A percentile compares a stretch with the other conserved stretches of the same genome.
Conservation (phyloP, 2,329 filamentous ascomycete genomes). For the Stemphylium vesicarium region DNA sequence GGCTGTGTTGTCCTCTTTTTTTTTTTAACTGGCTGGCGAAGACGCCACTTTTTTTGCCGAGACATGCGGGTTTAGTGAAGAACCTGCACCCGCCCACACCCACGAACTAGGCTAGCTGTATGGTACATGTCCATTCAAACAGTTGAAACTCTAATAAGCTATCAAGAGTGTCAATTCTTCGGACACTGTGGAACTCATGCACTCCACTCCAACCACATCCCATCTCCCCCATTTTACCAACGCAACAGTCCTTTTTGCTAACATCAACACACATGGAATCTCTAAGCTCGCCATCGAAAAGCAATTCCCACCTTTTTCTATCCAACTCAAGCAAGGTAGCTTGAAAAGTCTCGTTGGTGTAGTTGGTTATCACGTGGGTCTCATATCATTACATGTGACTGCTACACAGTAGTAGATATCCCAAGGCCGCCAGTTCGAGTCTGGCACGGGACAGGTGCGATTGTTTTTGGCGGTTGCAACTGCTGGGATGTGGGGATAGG, state of each 20-base stretch:
- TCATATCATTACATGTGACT: slow-evolving; percentile 11
- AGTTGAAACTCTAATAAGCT: no score
- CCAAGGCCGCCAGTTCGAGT: slow-evolving; percentile 17
- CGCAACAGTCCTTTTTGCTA: no score
- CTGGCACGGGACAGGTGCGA: slow-evolving; percentile 8
- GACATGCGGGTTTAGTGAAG: background rate
- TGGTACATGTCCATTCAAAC: no score
- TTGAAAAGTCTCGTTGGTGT: slow-evolving; percentile 12
- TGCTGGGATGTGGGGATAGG: background rate
- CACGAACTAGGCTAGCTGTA: background rate
- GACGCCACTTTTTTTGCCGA: no score
- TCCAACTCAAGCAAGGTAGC: slow-evolving; percentile 7
- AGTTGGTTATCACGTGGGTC: slow-evolving; percentile 20
- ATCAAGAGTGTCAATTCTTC: no score
- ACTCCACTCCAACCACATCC: background rate
- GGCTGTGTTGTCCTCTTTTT: background rate
- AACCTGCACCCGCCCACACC: background rate
- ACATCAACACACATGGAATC: background rate
- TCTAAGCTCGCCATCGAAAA: background rate
- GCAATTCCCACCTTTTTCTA: background rate
- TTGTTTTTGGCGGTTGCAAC: slow-evolving; percentile 1
- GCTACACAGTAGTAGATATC: slow-evolving; percentile 5
- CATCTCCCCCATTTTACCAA: background rate
- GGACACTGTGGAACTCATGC: no score
- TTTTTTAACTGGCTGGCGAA: background rate